Percentiles rank a stretch among this genome's conserved stretches.
Conservation (phyloP, 179 eudicot genomes). For the Camellia oleifera region DNA sequence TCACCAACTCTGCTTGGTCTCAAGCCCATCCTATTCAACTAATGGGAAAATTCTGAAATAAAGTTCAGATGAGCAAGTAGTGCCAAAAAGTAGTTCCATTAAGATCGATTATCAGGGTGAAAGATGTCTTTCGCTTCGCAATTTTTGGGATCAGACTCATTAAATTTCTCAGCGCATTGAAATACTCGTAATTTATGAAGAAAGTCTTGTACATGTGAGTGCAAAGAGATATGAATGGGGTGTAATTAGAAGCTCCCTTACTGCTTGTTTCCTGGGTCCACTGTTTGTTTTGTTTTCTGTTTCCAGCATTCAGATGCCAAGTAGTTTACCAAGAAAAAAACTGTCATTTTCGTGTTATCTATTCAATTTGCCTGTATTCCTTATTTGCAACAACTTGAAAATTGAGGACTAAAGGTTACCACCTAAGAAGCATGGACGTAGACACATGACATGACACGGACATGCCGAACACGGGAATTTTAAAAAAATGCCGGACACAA, state of each 20-base stretch:
- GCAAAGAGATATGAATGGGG: too few species aligned
- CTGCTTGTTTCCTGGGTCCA: neutral
- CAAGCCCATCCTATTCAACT: neutral
- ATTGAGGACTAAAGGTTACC: too few species aligned
- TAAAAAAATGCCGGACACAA: too few species aligned
- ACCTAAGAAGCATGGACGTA: too few species aligned
- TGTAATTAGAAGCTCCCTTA: too few species aligned
- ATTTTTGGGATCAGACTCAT: neutral
- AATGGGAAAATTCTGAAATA: conserved; percentile 1
- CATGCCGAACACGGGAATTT: too few species aligned
- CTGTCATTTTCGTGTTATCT: neutral
- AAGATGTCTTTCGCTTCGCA: neutral
- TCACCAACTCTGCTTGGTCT: neutral
- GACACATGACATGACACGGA: too few species aligned
- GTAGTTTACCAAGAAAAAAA: neutral
- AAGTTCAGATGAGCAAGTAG: neutral
- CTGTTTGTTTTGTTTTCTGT: neutral
- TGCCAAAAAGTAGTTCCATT: neutral
- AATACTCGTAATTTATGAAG: too few species aligned
- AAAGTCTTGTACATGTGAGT: too few species aligned
- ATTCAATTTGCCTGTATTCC: neutral
- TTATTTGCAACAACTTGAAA: conserved; percentile 2
- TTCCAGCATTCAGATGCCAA: too few species aligned
- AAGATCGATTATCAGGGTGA: neutral
- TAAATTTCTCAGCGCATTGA: too few species aligned